Conservation (phyloP, 2,329 filamentous ascomycete species). For the Apiospora aurea region DNA sequence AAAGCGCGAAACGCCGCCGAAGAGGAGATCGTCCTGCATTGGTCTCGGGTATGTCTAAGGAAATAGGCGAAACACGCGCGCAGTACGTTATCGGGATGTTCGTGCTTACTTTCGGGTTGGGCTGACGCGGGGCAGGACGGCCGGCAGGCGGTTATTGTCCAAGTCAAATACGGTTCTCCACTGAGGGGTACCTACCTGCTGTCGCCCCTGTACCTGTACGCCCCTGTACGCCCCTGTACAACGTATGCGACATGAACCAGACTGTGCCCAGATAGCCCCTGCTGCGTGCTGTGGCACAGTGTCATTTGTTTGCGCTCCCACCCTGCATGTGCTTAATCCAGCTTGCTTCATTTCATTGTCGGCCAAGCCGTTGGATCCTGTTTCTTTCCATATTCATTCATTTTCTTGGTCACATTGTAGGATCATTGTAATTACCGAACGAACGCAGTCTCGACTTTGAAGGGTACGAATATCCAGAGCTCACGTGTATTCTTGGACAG, state of each 20-base stretch:
- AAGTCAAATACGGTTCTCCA: background rate
- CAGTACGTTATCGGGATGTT: background rate
- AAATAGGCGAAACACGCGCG: background rate
- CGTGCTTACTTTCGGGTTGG: slow-evolving; percentile 12
- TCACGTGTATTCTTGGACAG: background rate
- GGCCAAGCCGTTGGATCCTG: slow-evolving; percentile 10
- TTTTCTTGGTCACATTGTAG: background rate
- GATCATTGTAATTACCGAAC: background rate
- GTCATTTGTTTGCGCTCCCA: background rate
- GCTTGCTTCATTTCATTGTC: slow-evolving; percentile 21
- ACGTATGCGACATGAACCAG: slow-evolving; percentile 6
- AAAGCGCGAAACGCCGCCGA: slow-evolving; percentile 19
- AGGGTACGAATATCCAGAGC: background rate
- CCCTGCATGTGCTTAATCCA: background rate
- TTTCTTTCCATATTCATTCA: slow-evolving; percentile 16
- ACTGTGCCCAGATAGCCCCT: background rate
- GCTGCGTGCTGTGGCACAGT: background rate
- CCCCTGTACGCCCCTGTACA: slow-evolving; percentile 6
- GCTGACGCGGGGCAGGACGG: slow-evolving; percentile 11
- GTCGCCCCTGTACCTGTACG: slow-evolving; percentile 1
- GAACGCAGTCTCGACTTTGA: background rate
- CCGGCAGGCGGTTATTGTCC: slow-evolving; percentile 8
- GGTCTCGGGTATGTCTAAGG: background rate
- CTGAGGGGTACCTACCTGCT: slow-evolving; percentile 16
- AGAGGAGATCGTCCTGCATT: slow-evolving; percentile 15